Evolutionary conservation across 202 grass and related monocot species (phyloP).

Genomic region (Digitaria exilis): DNA sequence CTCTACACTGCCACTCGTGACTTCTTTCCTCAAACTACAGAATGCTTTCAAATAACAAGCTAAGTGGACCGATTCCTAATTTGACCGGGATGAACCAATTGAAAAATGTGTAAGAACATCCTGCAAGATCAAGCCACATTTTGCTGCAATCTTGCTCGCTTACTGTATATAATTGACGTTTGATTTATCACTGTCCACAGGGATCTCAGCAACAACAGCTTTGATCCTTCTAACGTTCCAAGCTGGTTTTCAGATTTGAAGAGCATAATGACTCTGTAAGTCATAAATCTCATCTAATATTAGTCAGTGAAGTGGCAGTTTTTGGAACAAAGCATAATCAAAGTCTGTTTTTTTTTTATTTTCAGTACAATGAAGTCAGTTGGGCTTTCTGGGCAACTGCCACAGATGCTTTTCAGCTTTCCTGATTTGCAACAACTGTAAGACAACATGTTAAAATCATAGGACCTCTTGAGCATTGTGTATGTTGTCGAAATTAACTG

Average conservation of each 20-base stretch:
- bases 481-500: constrained; percentile 3
- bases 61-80: constrained; percentile 65
- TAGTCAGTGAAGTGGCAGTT: background rate
- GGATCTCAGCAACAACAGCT: constrained; percentile 83
- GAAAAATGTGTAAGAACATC: constrained; percentile 68
- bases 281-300: constrained; percentile 2
- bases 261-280: constrained; percentile 58
- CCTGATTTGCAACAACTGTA: constrained; percentile 56
- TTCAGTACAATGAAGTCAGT: constrained; percentile 75
- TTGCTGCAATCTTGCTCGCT: constrained; percentile 15
- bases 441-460: constrained; percentile 33
- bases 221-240: constrained; percentile 60
- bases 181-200: constrained; percentile 38
- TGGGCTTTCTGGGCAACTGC: constrained; percentile 61
- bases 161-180: background rate
- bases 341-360: constrained; percentile 4
- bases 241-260: constrained; percentile 54
- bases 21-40: constrained; percentile 41
- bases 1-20: background rate
- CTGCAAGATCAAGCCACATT: background rate
- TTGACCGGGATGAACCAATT: constrained; percentile 48
- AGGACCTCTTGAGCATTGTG: background rate
- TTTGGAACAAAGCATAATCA: background rate
- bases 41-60: constrained; percentile 68
- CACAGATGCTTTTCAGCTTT: constrained; percentile 62